phyloP scores from a whole-genome alignment of 768 basidiomycete genomes.

The Macrolepiota dolichaula region DNA sequence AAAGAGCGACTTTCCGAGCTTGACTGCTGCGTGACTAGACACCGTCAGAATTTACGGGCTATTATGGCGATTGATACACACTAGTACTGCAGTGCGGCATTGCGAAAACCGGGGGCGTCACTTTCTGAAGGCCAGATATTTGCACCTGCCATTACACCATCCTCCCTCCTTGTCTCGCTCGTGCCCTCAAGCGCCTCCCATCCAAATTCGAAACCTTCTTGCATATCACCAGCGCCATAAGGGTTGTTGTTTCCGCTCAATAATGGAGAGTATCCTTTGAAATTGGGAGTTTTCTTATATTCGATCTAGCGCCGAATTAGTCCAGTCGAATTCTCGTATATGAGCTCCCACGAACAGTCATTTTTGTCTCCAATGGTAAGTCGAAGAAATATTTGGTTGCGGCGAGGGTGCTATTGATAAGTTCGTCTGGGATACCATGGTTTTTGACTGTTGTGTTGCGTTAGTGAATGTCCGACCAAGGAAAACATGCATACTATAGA shows the following conservation, averaged over 20 bases:
- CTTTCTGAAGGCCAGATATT: conserved; percentile 74
- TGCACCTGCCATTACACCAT: conserved; percentile 60
- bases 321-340: not conserved
- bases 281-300: conserved; percentile 62
- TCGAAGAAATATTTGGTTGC: conserved; percentile 64
- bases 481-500: conserved; percentile 52
- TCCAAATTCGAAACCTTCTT: conserved; percentile 89
- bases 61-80: conserved; percentile 27
- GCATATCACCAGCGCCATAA: conserved; percentile 77
- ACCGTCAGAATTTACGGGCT: not conserved
- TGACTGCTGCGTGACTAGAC: conserved; percentile 31
- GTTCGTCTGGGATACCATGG: conserved; percentile 62
- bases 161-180: conserved; percentile 21
- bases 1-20: conserved; percentile 64
- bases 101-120: conserved; percentile 52
- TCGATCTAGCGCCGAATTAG: conserved; percentile 46
- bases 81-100: conserved; percentile 64
- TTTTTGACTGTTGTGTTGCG: conserved; percentile 55
- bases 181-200: conserved; percentile 48
- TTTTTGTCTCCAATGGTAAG: conserved; percentile 59
- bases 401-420: conserved; percentile 42
- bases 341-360: conserved; percentile 44
- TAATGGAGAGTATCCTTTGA: conserved; percentile 73
- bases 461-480: not conserved
- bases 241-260: conserved; percentile 75